phyloP scores from a whole-genome alignment of 257 asterid species.

The Nicotiana obtusifolia region DNA sequence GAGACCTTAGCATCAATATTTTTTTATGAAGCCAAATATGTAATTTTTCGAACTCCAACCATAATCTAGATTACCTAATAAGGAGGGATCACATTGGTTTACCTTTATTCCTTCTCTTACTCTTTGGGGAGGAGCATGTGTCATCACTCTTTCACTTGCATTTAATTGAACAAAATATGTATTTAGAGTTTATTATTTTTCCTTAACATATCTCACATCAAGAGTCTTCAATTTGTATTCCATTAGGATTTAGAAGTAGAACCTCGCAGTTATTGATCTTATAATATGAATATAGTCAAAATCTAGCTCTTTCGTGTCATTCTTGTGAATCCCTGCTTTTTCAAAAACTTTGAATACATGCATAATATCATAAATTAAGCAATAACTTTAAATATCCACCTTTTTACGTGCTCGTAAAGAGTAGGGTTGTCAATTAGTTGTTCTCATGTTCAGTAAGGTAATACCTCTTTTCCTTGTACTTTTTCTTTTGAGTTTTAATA shows the following conservation, averaged over 20 bases:
- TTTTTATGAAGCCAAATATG: no score
- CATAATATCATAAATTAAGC: not conserved
- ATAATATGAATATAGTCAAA: not conserved
- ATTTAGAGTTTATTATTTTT: not conserved
- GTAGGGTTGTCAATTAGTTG: no score
- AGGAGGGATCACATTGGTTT: not conserved
- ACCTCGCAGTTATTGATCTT: not conserved
- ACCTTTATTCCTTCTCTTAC: not conserved
- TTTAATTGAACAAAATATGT: not conserved
- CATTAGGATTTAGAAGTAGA: not conserved
- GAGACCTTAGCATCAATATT: no score
- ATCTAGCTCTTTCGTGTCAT: not conserved
- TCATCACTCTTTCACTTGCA: not conserved
- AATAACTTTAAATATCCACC: no score
- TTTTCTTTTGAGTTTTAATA: no score
- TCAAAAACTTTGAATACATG: not conserved
- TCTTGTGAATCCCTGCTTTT: not conserved
- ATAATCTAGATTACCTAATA: not conserved
- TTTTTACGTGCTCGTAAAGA: no score
- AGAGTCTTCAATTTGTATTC: not conserved
- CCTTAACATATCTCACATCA: not conserved
- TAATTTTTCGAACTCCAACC: no score
- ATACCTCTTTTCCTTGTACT: no score
- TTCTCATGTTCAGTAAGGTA: no score
- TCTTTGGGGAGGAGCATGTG: not conserved